Percentiles rank a stretch among this genome's conserved stretches.
These are phyloP conservation scores for Biscogniauxia sp. DNA, from an alignment of 2,329 filamentous ascomycete genomes.

Conservation along the genomic window DNA sequence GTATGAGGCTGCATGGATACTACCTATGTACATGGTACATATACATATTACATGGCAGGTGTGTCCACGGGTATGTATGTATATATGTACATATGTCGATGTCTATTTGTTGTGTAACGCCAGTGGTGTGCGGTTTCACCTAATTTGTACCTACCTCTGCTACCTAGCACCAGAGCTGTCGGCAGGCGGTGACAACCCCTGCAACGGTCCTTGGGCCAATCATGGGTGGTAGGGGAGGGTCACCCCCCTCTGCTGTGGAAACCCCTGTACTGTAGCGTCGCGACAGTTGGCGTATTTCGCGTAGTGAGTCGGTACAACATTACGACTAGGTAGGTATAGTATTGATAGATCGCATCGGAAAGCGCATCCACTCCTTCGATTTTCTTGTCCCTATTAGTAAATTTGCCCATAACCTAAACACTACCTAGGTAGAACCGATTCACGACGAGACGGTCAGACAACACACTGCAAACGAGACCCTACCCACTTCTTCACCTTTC, in stretches of 20 bases:
- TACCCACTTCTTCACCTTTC: slow-evolving; percentile 23
- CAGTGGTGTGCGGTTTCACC: slow-evolving; percentile 2
- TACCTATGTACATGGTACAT: not conserved
- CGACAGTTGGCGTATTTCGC: slow-evolving; percentile 25
- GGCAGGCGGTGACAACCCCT: not conserved
- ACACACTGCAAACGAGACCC: slow-evolving; percentile 10
- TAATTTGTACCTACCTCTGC: not conserved
- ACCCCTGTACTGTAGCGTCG: slow-evolving; percentile 21
- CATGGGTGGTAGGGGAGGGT: not conserved
- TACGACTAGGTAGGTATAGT: too few species aligned
- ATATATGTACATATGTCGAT: not conserved
- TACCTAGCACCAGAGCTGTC: not conserved
- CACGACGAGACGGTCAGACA: slow-evolving; percentile 12
- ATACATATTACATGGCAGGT: too few species aligned
- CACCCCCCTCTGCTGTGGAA: not conserved
- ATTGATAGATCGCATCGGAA: slow-evolving; percentile 7
- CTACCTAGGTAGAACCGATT: slow-evolving; percentile 5
- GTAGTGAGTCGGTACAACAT: slow-evolving; percentile 14
- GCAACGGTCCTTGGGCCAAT: not conserved
- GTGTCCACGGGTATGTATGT: too few species aligned
- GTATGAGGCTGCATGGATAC: not conserved
- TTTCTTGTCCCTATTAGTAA: slow-evolving; percentile 6
- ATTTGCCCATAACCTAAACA: slow-evolving; percentile 3
- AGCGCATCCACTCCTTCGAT: slow-evolving; percentile 10
- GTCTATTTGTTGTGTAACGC: slow-evolving; percentile 3